Evolutionary conservation across 164 flowering plant genomes (phyloP).

Genomic region (Magnolia sinica): DNA sequence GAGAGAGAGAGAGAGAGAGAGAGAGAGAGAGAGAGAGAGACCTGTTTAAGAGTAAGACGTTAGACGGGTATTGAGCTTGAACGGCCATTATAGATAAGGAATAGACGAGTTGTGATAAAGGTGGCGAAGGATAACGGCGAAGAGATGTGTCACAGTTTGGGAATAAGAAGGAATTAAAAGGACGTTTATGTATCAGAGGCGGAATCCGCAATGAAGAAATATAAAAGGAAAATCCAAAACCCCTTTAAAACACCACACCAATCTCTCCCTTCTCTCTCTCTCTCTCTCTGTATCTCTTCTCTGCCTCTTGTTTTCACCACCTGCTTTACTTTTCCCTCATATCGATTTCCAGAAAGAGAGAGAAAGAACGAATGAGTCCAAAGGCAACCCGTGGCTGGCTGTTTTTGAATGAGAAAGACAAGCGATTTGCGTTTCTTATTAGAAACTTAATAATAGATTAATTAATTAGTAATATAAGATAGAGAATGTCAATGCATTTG

Average conservation of each 20-base stretch:
- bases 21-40: conserved; percentile 12
- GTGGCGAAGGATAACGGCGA: background rate
- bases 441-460: background rate
- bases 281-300: background rate
- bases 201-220: conserved; percentile 10
- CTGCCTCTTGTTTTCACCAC: conserved; percentile 5
- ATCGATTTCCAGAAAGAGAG: background rate
- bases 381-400: background rate
- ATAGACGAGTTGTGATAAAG: background rate
- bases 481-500: background rate
- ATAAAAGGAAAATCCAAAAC: background rate
- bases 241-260: background rate
- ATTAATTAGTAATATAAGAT: background rate
- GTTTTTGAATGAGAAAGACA: background rate
- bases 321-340: background rate
- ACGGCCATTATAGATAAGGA: conserved; percentile 51
- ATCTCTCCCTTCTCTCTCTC: background rate
- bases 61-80: conserved; percentile 85
- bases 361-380: background rate
- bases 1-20: no score
- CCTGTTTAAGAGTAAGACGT: conserved; percentile 70
- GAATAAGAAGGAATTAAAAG: background rate
- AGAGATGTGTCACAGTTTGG: background rate
- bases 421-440: background rate
- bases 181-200: background rate